A percentile compares a stretch with the other conserved stretches of the same genome.
Conservation (phyloP, 371 early-diverging fungal species). For the Coemansia sp. region DNA sequence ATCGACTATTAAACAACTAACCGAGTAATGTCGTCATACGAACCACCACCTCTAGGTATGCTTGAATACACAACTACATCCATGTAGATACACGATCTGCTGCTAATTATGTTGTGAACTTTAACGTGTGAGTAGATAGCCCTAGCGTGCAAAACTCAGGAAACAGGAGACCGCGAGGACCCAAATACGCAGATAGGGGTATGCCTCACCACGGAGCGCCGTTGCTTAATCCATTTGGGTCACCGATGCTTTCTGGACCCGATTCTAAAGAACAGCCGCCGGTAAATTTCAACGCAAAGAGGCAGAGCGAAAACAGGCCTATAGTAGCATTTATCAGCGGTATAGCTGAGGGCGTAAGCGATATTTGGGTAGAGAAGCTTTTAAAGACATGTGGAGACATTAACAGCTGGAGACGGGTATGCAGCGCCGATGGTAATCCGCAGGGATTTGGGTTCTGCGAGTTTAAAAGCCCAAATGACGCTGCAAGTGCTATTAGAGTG, state of each 20-base stretch:
- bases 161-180: background rate
- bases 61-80: background rate
- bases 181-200: background rate
- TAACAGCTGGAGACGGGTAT: constrained; percentile 40
- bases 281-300: background rate
- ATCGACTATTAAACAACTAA: background rate
- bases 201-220: background rate
- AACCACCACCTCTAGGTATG: background rate
- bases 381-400: constrained; percentile 44
- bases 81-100: background rate
- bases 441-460: constrained; percentile 53
- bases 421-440: constrained; percentile 36
- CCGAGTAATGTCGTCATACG: background rate
- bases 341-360: constrained; percentile 26
- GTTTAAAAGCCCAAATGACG: constrained; percentile 21
- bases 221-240: constrained; percentile 3
- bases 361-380: constrained; percentile 37
- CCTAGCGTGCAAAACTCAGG: background rate
- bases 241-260: background rate
- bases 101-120: background rate
- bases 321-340: constrained; percentile 44
- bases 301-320: background rate
- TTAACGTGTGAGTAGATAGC: background rate
- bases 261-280: background rate
- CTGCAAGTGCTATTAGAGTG: constrained; percentile 35